A percentile compares a stretch with the other conserved stretches of the same genome.
Evolutionary conservation across 2,329 filamentous ascomycete genomes (phyloP).

Genomic region (Lecanicillium sp.): DNA sequence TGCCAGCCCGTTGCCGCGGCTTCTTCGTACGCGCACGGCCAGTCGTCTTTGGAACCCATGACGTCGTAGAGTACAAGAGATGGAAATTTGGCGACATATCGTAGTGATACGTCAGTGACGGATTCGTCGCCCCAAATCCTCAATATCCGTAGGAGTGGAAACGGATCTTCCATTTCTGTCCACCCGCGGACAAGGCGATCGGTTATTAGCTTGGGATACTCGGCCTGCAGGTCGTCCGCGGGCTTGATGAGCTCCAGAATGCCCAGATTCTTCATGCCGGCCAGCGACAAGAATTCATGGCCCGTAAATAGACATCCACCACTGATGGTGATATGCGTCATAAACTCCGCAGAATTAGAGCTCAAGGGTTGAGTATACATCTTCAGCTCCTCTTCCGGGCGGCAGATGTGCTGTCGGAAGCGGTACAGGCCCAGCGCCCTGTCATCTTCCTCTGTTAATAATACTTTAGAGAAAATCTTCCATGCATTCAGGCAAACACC

Average conservation of each 20-base stretch:
- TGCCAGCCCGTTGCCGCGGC: constrained; percentile 31
- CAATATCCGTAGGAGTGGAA: constrained; percentile 42
- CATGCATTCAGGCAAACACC: constrained; percentile 35
- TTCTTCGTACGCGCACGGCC: constrained; percentile 23
- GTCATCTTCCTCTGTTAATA: constrained; percentile 28
- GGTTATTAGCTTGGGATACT: constrained; percentile 31
- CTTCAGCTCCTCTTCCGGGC: constrained; percentile 27
- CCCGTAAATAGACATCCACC: constrained; percentile 29
- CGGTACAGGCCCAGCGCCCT: constrained; percentile 32
- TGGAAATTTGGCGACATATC: constrained; percentile 37
- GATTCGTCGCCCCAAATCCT: constrained; percentile 38
- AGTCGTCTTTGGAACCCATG: constrained; percentile 30
- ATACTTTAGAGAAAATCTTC: constrained; percentile 32
- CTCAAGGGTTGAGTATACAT: constrained; percentile 33
- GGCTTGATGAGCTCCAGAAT: constrained; percentile 42
- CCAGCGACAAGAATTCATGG: constrained; percentile 35
- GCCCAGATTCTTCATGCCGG: constrained; percentile 40
- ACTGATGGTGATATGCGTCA: constrained; percentile 36
- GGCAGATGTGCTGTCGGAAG: constrained; percentile 34
- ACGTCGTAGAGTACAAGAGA: constrained; percentile 40
- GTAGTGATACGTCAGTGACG: constrained; percentile 35
- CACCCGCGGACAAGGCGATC: constrained; percentile 43
- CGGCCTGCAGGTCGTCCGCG: constrained; percentile 20
- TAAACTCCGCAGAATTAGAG: constrained; percentile 32
- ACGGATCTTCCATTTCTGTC: constrained; percentile 35